phyloP scores from a whole-genome alignment of 108 stramenopile genomes.

The Schizochytrium sp. region DNA sequence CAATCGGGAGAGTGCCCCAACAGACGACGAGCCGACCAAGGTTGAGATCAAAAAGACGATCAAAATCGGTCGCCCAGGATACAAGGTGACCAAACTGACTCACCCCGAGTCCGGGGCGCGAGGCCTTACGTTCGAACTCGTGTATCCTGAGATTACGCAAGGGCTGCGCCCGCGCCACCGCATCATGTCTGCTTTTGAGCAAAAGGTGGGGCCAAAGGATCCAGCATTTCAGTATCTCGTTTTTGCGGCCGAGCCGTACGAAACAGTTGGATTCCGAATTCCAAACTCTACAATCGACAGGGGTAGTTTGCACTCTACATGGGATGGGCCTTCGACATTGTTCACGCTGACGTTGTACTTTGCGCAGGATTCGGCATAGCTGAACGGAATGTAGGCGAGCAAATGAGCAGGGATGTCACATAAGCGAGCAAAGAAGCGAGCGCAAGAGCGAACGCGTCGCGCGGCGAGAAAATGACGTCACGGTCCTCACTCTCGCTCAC shows the following conservation, averaged over 20 bases:
- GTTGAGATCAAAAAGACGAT: slow-evolving; percentile 39
- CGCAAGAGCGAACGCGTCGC: too few species aligned
- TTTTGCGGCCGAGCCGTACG: slow-evolving; percentile 96
- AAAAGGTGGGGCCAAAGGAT: slow-evolving; percentile 86
- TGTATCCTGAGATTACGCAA: slow-evolving; percentile 84
- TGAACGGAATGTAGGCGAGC: too few species aligned
- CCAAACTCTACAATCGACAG: slow-evolving; percentile 89
- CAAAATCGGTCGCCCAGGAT: slow-evolving; percentile 93
- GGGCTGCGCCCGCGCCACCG: slow-evolving; percentile 91
- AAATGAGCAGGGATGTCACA: too few species aligned
- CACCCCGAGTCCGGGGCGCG: slow-evolving; percentile 76
- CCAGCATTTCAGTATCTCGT: slow-evolving; percentile 87
- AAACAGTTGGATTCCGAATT: slow-evolving; percentile 97
- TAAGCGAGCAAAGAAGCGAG: too few species aligned
- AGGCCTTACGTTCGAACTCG: slow-evolving; percentile 83
- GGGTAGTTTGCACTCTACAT: slow-evolving; percentile 82
- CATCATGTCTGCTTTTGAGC: slow-evolving; percentile 99
- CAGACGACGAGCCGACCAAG: slow-evolving; percentile 32
- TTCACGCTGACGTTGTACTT: slow-evolving; percentile 79
- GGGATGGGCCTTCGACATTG: slow-evolving; percentile 77
- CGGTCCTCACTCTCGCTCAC: too few species aligned
- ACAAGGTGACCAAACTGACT: slow-evolving; percentile 88
- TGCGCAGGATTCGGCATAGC: too few species aligned
- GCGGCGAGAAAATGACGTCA: too few species aligned
- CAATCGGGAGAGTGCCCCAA: slow-evolving; percentile 46